phyloP scores from a whole-genome alignment of 331 rosid species.

The Pyracantha coccinea region DNA sequence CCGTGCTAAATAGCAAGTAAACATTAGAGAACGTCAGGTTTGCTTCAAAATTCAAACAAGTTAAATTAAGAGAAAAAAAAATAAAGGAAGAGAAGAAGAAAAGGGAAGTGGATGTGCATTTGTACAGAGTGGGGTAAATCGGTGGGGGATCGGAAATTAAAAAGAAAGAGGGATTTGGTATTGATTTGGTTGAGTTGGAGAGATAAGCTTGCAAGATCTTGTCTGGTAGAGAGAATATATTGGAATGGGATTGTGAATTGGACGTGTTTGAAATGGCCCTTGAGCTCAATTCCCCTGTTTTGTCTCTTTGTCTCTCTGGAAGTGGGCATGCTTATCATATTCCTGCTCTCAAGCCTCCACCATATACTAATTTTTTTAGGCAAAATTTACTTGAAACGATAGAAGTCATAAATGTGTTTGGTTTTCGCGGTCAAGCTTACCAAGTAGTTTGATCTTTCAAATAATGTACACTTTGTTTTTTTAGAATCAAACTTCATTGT shows the following conservation, averaged over 20 bases:
- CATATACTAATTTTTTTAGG: too few species aligned
- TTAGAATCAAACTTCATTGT: too few species aligned
- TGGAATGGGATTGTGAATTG: conserved; percentile 31
- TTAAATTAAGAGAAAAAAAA: too few species aligned
- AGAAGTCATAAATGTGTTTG: too few species aligned
- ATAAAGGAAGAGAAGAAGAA: not conserved
- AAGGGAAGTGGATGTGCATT: not conserved
- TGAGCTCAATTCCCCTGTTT: conserved; percentile 9
- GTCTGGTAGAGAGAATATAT: conserved; percentile 51
- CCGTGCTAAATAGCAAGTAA: not conserved
- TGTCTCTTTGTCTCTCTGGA: conserved; percentile 35
- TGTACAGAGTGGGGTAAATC: not conserved
- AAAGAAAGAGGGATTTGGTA: too few species aligned
- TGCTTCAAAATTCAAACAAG: not conserved
- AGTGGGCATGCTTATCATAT: conserved; percentile 8
- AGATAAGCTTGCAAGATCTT: conserved; percentile 58
- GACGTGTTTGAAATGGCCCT: conserved; percentile 26
- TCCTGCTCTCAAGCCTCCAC: not conserved
- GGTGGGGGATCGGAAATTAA: not conserved
- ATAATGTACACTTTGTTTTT: too few species aligned
- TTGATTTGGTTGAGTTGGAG: conserved; percentile 38
- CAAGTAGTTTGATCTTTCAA: too few species aligned
- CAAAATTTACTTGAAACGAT: not conserved
- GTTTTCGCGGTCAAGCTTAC: too few species aligned
- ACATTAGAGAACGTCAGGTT: not conserved